Evolutionary conservation across 352 stramenopile genomes (phyloP).

Genomic region (Phytophthora lateralis): DNA sequence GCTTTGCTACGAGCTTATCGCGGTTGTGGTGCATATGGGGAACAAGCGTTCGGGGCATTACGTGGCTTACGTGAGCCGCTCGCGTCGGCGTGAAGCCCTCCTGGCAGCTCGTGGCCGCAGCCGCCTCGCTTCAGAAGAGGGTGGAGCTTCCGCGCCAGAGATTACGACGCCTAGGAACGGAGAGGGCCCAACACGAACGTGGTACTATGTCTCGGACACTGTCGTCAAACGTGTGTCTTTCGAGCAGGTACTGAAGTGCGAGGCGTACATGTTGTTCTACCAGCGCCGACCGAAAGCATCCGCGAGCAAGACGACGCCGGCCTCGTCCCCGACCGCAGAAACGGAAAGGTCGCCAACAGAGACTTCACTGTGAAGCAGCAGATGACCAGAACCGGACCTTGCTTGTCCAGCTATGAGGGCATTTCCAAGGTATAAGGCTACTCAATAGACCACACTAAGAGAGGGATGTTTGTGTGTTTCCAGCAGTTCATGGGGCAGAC

Average conservation of each 20-base stretch:
- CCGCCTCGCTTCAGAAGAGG: constrained; percentile 28
- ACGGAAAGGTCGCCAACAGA: constrained; percentile 25
- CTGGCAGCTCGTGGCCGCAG: constrained; percentile 26
- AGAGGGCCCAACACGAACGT: constrained; percentile 39
- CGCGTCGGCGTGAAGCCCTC: constrained; percentile 37
- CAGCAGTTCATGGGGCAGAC: constrained; percentile 7
- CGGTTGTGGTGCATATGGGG: constrained; percentile 74
- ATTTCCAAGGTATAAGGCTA: constrained; percentile 37
- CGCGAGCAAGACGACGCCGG: constrained; percentile 11
- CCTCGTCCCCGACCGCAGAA: constrained; percentile 23
- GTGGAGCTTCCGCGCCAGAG: constrained; percentile 11
- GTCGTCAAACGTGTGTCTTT: constrained; percentile 61
- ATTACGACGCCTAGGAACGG: constrained; percentile 21
- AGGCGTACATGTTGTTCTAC: constrained; percentile 87
- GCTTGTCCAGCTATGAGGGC: constrained; percentile 24
- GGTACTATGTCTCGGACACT: constrained; percentile 81
- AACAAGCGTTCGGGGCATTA: constrained; percentile 78
- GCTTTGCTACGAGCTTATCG: constrained; percentile 65
- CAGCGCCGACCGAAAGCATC: constrained; percentile 37
- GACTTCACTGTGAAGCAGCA: constrained; percentile 25
- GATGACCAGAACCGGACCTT: constrained; percentile 31
- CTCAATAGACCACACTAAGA: constrained; percentile 36
- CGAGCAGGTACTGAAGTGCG: constrained; percentile 70
- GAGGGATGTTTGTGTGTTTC: constrained; percentile 17
- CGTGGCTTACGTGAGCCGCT: constrained; percentile 73